Base-by-base conservation (phyloP, 805 yeast genomes). In the Zygosaccharomyces lentus region DNA sequence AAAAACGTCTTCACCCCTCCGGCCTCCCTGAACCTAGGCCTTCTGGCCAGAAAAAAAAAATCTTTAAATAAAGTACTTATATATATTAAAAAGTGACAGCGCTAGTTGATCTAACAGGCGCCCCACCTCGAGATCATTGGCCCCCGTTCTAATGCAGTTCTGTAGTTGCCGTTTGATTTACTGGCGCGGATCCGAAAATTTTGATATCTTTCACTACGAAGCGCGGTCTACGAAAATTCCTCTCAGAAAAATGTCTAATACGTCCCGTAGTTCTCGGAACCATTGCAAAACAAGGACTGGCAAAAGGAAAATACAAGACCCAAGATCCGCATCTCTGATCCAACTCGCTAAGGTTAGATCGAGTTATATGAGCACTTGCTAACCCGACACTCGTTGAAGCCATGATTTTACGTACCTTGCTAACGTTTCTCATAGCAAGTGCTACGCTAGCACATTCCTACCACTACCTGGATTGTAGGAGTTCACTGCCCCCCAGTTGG, bases 401-500 rank as follows among this genome's bases (percentile, higher is more conserved):
- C 16, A 38, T 38, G 41, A 38, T 27, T 13, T 38, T 38, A 27
- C 24, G 24, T 15, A 16, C 27, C 17, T 27, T 38, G 41, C 41
- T 38, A 26, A 38, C 41, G 34, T 38, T 27, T 27, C 31, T 38
- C 41, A 26, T 38, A 38, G 31, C 41, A 16, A 27, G 41, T 38
- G 31, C 16, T 38, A 27, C 41, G 41, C 27, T 38, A 38, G 53
- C 44, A 12, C 29, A 30, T 16, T 53, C 50, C 15, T 55, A 51
- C 31, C 51, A 58, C 13, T 49, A 47, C 23, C 36, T 61, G 13
- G 51, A 58, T 35, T 65, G 69, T 48, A 64, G 45, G 49, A 45
- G 56, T 30, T 53, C 62, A 27, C 41, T 65, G 19, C 69, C 69
- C 8, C 55, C 67, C 9, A 50, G 53, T 34, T 65, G 61, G 40